Evolutionary conservation across 768 basidiomycete species (phyloP), one percentile per base, ranked within the genome.

Genomic region (Suillus bovinus): DNA sequence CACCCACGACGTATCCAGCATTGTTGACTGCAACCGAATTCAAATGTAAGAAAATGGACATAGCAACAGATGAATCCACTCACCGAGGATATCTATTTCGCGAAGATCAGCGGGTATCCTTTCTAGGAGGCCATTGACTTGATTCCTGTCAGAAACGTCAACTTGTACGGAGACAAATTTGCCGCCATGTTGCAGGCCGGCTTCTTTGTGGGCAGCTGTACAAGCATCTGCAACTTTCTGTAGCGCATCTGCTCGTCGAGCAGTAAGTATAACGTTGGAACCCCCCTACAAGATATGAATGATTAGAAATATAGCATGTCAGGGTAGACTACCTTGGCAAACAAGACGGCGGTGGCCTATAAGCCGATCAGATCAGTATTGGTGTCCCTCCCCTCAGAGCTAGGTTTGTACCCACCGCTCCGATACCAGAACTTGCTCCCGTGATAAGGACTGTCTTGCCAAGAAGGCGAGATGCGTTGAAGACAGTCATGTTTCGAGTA

Each of bases 1-100:
- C 76, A 14, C 97, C 97, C 44, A 88, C 83, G 34, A 98, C 97
- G 68, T 89, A 94, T 34, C 97, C 96, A 39, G 97, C 96, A 67
- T 89, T 89, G 72, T 88, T 89, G 49, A 89, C 87, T 79, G 52
- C 49, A 65, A 17, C 47, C 36, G 2, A 14, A 24, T 14, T 2
- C 20, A 49, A 5, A 22, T 52, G 22, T 29, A 46, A 38, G 38
- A 14, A 9, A 29, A 38, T 33, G 22, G n/a, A 33, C 13, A 14
- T 2, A 0, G 29, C 6, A 27, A 29, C 58, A 33, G 16, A 42
- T 58, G 20, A 16, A 41, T 57, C 13, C 41, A 71, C 83, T 69
- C 66, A 94, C 94, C 92, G 46, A 94, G 86, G 59, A 97, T 83
- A 70, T 97, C 95, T 62, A 97, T 81, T 56, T 87, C 77, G 61